phyloP scores from a whole-genome alignment of 805 yeast genomes.

The Yamadazyma endophytica region DNA sequence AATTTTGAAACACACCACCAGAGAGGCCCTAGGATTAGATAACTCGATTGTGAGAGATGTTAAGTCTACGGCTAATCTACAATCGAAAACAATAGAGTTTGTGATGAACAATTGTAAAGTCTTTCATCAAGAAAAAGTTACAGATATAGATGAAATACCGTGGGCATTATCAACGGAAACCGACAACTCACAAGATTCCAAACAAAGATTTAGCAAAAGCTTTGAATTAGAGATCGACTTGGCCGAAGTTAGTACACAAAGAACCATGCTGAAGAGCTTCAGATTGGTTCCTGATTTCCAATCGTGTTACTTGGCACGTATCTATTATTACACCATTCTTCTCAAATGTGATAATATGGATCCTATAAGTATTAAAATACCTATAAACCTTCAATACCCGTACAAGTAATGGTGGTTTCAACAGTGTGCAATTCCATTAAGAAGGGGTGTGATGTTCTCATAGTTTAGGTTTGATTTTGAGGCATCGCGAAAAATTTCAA shows the following conservation, averaged over 20 bases:
- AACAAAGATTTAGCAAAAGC: slow-evolving; percentile 3
- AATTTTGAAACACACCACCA: slow-evolving; percentile 19
- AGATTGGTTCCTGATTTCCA: slow-evolving; percentile 38
- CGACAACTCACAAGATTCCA: not conserved
- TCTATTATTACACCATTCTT: slow-evolving; percentile 26
- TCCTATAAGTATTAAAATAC: slow-evolving; percentile 20
- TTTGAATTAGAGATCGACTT: slow-evolving; percentile 18
- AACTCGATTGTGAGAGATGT: slow-evolving; percentile 24
- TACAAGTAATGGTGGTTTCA: not conserved
- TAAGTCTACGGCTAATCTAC: slow-evolving; percentile 27
- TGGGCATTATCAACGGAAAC: slow-evolving; percentile 4
- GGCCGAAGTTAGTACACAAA: slow-evolving; percentile 7
- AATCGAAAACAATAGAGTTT: slow-evolving; percentile 24
- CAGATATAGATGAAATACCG: slow-evolving; percentile 2
- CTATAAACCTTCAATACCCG: slow-evolving; percentile 20
- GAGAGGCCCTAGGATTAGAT: slow-evolving; percentile 22
- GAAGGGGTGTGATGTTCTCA: too few relatives aligned
- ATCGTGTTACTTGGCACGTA: slow-evolving; percentile 27
- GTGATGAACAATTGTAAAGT: slow-evolving; percentile 14
- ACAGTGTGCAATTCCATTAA: not conserved
- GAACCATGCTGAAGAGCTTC: slow-evolving; percentile 18
- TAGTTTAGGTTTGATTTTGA: too few relatives aligned
- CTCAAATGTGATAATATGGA: slow-evolving; percentile 21
- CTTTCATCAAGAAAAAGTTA: not conserved
- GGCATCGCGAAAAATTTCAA: not conserved